A percentile compares a stretch with the other conserved stretches of the same genome.
Conservation (phyloP, 78 protist species). For the Goniomonas avonlea region DNA sequence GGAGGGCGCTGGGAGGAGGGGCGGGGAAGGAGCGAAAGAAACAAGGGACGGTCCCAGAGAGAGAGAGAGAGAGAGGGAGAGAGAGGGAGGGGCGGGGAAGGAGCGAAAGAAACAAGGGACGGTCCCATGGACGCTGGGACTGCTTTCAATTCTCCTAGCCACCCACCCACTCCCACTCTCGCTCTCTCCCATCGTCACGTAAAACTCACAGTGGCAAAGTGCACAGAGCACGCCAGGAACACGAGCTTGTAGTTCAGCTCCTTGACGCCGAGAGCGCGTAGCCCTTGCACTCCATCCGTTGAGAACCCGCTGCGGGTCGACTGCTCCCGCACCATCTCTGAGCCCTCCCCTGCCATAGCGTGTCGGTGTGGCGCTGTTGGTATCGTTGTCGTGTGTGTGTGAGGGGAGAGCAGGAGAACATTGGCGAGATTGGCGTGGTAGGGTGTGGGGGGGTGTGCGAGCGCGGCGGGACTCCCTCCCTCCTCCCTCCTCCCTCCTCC, state of each 20-base stretch:
- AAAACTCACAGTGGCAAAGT: not conserved
- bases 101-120: not conserved
- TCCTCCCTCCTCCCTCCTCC: too few species aligned
- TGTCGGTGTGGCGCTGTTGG: too few species aligned
- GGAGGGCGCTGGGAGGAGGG: too few species aligned
- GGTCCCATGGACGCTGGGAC: slow-evolving; percentile 5
- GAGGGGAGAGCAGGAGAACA: not conserved
- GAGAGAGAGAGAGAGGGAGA: not conserved
- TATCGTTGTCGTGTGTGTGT: too few species aligned
- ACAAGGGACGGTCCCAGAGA: slow-evolving; percentile 58
- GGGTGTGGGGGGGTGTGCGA: too few species aligned
- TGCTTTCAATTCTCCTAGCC: too few species aligned
- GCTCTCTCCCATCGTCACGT: too few species aligned
- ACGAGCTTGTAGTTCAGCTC: slow-evolving; percentile 80
- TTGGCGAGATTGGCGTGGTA: not conserved
- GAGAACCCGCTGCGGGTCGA: not conserved
- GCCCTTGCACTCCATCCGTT: slow-evolving; percentile 80
- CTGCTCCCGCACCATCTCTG: slow-evolving; percentile 10
- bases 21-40: too few species aligned
- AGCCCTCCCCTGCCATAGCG: too few species aligned
- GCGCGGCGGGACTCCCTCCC: too few species aligned
- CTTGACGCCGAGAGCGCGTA: slow-evolving; percentile 83
- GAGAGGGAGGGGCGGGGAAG: not conserved
- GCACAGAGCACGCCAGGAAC: slow-evolving; percentile 72
- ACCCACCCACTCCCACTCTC: too few species aligned